Base-by-base conservation (phyloP, 1,284 basidiomycete species). In the Fomes fomentarius region DNA sequence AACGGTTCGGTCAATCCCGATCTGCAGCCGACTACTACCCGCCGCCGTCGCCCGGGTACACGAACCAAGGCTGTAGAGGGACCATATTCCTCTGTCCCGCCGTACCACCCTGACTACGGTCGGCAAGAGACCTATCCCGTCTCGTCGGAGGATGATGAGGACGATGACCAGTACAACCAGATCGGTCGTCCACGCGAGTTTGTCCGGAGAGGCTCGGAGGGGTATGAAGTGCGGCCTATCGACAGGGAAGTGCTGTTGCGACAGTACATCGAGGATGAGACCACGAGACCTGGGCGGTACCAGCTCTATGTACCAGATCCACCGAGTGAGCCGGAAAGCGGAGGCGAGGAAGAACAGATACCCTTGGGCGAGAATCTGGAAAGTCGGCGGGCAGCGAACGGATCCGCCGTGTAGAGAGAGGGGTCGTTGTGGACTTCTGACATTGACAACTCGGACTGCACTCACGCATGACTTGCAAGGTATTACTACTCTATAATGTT, bases 121-220 rank as follows among this genome's bases (percentile, higher is more conserved):
- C 74, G 61, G 42, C 68, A 72, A 52, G 55, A 67, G 11, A 57
- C 60, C 37, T 62, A 30, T 67, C 70, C 63, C 62, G 44, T 31
- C 68, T 71, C 69, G 22, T 63, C 69, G 10, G 69, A 72, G 9
- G 69, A 76, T 40, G 76, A 76, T 52, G 61, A 67, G 8, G 73
- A 15, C 50, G 57, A 61, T 50, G 65, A 54, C 55, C 60, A 43
- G 33, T 35, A 35, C 21, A 22, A 21, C 38, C 45, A 24, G 25
- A 41, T 22, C 28, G 61, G 50, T 9, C 57, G 59, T 22, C 70
- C 45, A 44, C 51, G 54, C 9, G 62, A 59, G 39, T 62, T 60
- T 41, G 72, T 90, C 35, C 76, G 91, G 48, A 73, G 82, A 35
- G 91, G 91, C 15, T 92, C 89, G 15, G 91, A 93, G 72, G 91